phyloP scores from a whole-genome alignment of 345 rosid species.

The Citrus inodora region DNA sequence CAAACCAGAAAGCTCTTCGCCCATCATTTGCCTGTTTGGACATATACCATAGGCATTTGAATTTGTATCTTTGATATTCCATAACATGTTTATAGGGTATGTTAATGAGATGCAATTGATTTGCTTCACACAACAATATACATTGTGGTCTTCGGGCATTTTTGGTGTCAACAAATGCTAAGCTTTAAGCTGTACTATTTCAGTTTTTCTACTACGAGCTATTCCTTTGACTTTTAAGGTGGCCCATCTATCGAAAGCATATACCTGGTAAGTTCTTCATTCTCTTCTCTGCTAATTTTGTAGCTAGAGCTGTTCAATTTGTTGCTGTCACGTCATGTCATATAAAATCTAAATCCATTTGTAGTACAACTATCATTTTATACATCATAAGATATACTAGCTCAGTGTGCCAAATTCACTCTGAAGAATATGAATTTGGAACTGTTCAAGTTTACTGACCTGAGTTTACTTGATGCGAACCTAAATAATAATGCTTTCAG shows the following conservation, averaged over 20 bases:
- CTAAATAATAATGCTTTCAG: not conserved
- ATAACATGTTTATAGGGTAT: not conserved
- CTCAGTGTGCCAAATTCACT: not conserved
- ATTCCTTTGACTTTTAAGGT: not conserved
- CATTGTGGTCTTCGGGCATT: not conserved
- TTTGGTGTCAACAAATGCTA: slow-evolving; percentile 8
- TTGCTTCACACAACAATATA: not conserved
- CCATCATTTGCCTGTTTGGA: slow-evolving; percentile 70
- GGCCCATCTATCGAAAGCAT: not conserved
- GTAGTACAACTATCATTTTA: not conserved
- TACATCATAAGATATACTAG: not conserved
- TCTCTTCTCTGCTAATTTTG: not conserved
- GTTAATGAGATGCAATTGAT: not conserved
- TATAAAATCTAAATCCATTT: not conserved
- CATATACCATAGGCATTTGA: not conserved
- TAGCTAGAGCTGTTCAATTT: not conserved
- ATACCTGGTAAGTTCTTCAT: not conserved
- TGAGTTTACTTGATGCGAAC: not conserved
- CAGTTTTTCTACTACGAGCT: not conserved
- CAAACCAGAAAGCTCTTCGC: slow-evolving; percentile 68
- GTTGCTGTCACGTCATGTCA: not conserved
- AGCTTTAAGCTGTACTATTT: not conserved
- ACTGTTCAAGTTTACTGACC: not conserved
- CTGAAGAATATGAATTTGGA: not conserved
- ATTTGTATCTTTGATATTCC: not conserved